Evolutionary conservation across 139 green algal genomes (phyloP), one percentile per base, ranked within the genome.

Genomic region (Diplosphaera chodatii): DNA sequence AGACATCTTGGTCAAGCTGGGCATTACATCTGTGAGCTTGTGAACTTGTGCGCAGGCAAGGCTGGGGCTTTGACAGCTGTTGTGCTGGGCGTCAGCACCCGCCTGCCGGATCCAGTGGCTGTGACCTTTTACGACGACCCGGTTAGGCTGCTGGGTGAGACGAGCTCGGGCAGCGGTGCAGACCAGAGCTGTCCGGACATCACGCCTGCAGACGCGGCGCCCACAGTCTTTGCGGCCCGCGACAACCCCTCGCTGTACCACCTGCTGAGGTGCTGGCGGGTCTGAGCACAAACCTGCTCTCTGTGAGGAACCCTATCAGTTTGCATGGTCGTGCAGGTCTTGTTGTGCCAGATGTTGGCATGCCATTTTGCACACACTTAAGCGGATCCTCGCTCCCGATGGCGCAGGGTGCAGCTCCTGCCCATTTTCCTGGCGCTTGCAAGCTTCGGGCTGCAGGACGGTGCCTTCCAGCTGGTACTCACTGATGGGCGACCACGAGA

Each of bases 231-330:
- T 65, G 59, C 59, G 5, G 27, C 59, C 13, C 59, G 59, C 59
- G 59, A 65, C 59, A 32, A 65, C 27, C 59, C 59, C 25, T 33
- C 59, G 5, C 59, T 65, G 59, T 65, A 32, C 27, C 59, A 65
- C 25, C 27, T 65, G 4, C n/a, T 65, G 5, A 15, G 48, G 48
- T 59, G 16, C 10, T 21, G 48, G 22, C 8, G 48, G 3, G 16
- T 59, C 48, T 59, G 8, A 6, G 8, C 6, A 48, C 6, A 6
- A 48, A 48, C 37, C 10, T 48, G 37, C 6, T 59, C 48, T 3
- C 13, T 13, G 37, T 13, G 13, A 48, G 37, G 8, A 48, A 48
- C 10, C 37, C 37, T 48, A 13, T 48, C 10, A 48, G 37, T 48
- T 48, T 8, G 37, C 8, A 48, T 48, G 13, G 10, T 8, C 8